Evolutionary conservation across 1,284 basidiomycete genomes (phyloP), one percentile per base, ranked within the genome.

Genomic region (Ceratobasidium sp.): DNA sequence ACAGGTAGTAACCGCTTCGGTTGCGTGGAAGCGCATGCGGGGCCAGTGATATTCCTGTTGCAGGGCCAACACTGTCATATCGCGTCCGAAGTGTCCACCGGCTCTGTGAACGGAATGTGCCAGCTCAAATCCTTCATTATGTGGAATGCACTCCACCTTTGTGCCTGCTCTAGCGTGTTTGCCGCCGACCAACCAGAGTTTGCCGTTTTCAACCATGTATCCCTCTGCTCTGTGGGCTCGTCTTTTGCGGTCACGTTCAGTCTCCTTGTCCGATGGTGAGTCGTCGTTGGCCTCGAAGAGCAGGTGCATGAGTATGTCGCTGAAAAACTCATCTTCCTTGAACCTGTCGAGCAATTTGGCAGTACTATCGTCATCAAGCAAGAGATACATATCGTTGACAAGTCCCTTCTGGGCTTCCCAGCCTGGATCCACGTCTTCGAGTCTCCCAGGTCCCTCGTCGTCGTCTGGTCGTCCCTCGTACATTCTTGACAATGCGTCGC

Each of bases 131-230:
- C 79, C 82, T 75, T 83, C 81, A 0, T 11, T 23, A 5, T 53
- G 53, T 0, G 80, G 68, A 0, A 83, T 35, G 42, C 82, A 83
- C 60, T 83, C 81, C 0, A 81, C 60, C 17, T 75, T 28, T 26
- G 28, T 2, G 75, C 1, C 76, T 20, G 7, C 31, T 20, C 71
- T 4, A 28, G 75, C 77, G n/a, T 33, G 31, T n/a, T 75, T 74
- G 13, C 67, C 61, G 0, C 47, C 23, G 1, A 61, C 39, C 15
- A 63, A n/a, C 77, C 77, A 78, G 1, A 78, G 35, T 28, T 65
- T 77, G 5, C 76, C 76, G 6, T 53, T 69, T 15, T 65, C 67
- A 3, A 78, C 39, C 28, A 77, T 42, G 33, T 54, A 78, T 0
- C 60, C 67, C 13, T 39, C 49, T 6, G 64, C 67, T 42, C 49